A percentile compares a stretch with the other conserved stretches of the same genome.
Evolutionary conservation across 2,329 filamentous ascomycete genomes (phyloP).

Genomic region (Xylariomycetidae sp.): DNA sequence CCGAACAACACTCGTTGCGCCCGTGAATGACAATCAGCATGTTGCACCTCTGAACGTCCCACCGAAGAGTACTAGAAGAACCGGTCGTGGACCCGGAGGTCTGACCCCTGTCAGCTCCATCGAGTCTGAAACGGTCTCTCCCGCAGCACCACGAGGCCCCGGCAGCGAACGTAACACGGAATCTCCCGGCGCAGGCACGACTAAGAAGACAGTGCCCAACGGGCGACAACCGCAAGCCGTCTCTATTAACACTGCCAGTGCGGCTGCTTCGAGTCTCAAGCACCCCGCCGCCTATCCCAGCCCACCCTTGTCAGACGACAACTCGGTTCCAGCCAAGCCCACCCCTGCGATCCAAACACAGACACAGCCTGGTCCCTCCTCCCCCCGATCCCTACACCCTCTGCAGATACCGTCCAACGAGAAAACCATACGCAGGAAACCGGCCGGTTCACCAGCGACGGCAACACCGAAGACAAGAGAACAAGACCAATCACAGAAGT

Average conservation of each 20-base stretch:
- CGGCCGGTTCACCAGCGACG: constrained; percentile 22
- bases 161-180: constrained; percentile 2
- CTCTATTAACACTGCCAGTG: background rate
- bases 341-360: constrained; percentile 4
- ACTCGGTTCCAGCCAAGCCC: constrained; percentile 11
- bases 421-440: constrained; percentile 43
- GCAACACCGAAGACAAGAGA: too few species aligned
- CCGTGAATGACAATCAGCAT: constrained; percentile 56
- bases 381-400: constrained; percentile 17
- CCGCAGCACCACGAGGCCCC: constrained; percentile 9
- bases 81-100: constrained; percentile 17
- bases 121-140: constrained; percentile 31
- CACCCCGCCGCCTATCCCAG: constrained; percentile 30
- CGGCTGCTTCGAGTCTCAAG: background rate
- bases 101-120: constrained; percentile 28
- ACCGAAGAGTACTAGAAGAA: constrained; percentile 43
- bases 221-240: constrained; percentile 17
- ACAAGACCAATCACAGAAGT: too few species aligned
- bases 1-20: constrained; percentile 57
- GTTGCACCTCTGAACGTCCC: constrained; percentile 54
- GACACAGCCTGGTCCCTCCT: constrained; percentile 7
- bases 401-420: constrained; percentile 22
- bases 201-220: constrained; percentile 16
- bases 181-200: constrained; percentile 20
- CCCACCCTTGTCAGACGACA: constrained; percentile 31